phyloP scores from a whole-genome alignment of 129 eudicot genomes.

The Flaveria robusta region DNA sequence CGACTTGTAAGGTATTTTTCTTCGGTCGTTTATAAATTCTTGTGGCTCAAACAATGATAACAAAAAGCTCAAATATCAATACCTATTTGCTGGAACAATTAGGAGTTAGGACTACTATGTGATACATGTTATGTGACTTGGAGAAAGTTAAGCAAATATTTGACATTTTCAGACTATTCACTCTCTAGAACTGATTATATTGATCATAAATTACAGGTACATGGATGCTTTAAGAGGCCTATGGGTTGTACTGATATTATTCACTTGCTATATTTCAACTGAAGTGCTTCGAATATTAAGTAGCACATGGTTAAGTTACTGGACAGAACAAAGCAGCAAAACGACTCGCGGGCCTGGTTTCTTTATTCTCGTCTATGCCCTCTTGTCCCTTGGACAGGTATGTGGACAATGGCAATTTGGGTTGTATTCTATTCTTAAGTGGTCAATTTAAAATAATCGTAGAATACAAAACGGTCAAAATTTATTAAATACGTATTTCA shows the following conservation, averaged over 20 bases:
- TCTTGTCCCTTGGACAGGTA: constrained; percentile 86
- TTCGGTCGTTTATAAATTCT: constrained; percentile 9
- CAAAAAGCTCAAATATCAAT: not conserved
- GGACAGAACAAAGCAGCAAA: constrained; percentile 68
- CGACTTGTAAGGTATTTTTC: not conserved
- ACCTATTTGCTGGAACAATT: not conserved
- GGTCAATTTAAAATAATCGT: not conserved
- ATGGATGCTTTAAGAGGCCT: constrained; percentile 84
- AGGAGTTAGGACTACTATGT: not conserved
- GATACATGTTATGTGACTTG: constrained; percentile 5
- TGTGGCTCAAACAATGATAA: not conserved
- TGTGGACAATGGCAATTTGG: constrained; percentile 5
- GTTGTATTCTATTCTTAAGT: not conserved
- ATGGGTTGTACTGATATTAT: constrained; percentile 79
- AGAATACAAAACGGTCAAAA: not conserved
- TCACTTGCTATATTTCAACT: constrained; percentile 62
- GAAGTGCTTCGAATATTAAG: constrained; percentile 79
- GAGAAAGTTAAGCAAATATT: not conserved
- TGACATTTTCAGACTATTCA: constrained; percentile 7
- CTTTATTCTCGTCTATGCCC: constrained; percentile 66
- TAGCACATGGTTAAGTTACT: constrained; percentile 95
- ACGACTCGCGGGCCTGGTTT: constrained; percentile 53
- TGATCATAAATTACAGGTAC: constrained; percentile 48
- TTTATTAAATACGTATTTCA: not conserved
- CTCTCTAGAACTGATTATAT: not conserved